Evolutionary conservation across 1,284 basidiomycete species (phyloP), one percentile per base, ranked within the genome.

Genomic region (Retiboletus flavoniger): DNA sequence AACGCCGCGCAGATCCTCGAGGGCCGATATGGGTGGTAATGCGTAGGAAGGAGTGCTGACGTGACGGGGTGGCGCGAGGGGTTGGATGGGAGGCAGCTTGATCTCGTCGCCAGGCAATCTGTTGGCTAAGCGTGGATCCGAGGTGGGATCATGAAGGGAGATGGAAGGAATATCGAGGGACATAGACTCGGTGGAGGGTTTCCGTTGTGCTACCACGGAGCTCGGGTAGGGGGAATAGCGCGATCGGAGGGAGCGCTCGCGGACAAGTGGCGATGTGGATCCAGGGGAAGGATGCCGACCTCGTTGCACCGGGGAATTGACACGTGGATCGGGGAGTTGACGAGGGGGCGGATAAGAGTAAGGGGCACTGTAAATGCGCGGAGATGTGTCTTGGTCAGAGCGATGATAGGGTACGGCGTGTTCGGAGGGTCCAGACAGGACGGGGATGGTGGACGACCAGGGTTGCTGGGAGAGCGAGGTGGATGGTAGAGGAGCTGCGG

Each of bases 1-100:
- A n/a, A 79, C 70, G 3, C 80, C 78, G 13, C 80, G 74, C 42
- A 81, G 65, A 56, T 81, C 80, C 64, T 87, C 85, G 60, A 89
- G 70, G 0, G 83, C 79, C 5, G 85, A 84, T 55, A 89, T 88
- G 0, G 85, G 84, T 2, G 86, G 85, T 4, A 88, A 68, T 9
- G 82, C 78, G 57, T 83, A 82, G 4, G 74, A 63, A 16, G 60
- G 40, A 11, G 61, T 63, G 38, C 59, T 63, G 41, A 77, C 69
- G 32, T 64, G 65, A 36, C 61, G 58, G 3, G 67, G 60, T 26
- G 58, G 67, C 13, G 66, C 57, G 16, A 75, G 67, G 10, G 75
- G 68, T 19, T 78, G 76, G 47, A 85, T 79, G 21, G 82, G 82
- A 10, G 84, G 77, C 4, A 85, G 69, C 24, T 70, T 78, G 44